Evolutionary conservation across 352 stramenopile genomes (phyloP), one percentile per base, ranked within the genome.

Genomic region (Pythium myriotylum): DNA sequence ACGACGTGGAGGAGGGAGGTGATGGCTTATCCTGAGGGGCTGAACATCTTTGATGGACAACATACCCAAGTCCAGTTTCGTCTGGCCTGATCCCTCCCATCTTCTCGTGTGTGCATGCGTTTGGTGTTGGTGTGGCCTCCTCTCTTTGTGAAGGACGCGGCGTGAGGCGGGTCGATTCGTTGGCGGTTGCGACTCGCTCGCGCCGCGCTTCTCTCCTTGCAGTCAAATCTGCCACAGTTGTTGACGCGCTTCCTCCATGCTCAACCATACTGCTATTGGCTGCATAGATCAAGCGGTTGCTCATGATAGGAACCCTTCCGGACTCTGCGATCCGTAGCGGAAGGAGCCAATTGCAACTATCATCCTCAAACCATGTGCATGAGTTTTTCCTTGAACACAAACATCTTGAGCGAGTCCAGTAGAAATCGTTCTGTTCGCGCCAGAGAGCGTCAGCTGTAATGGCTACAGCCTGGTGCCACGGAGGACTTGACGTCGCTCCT

Each of bases 251-350:
- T 63, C 53, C 56, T 74, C 70, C 50, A 74, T 90, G 73, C 59
- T 77, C 83, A 85, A 86, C 69, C 67, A 78, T 88, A 92, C 83
- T 92, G 83, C 83, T 92, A 90, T 90, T 88, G 83, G 70, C 74
- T 92, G 83, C 83, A 84, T 65, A 92, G 75, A 92, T 51, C 48
- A 87, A 92, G 83, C 83, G 81, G 81, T 90, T 90, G 83, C 86
- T 92, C 77, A 88, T 90, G 83, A 92, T 92, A 92, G 83, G 83
- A 92, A 92, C 81, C 83, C 81, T 90, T 90, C 82, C 75, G 68
- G 74, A 86, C 73, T 70, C 74, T 77, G 65, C 54, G 53, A 62
- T 66, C 65, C 68, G 74, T 92, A 74, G 87, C 81, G 72, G 81
- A 90, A 92, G 81, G 83, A 90, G 83, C 83, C 83, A 90, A 85